Evolutionary conservation across 1,284 basidiomycete species (phyloP), one percentile per base, ranked within the genome.

Genomic region (Cronartium quercuum): DNA sequence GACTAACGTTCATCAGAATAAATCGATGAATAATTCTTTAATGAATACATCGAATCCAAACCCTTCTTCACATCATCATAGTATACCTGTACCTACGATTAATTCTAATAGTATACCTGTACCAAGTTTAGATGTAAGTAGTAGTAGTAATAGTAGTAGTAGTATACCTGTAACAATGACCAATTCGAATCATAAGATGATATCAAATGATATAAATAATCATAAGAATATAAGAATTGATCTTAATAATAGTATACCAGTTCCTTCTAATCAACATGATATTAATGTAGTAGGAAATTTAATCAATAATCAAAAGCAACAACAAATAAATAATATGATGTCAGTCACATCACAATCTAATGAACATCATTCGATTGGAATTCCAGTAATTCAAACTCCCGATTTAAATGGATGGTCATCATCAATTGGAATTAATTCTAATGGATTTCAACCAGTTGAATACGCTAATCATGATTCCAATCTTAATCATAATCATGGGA

Each of bases 21-120:
- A 29, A 29, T 29, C 29, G 29, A 29, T 29, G 29, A 29, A 29
- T 29, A 1, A 29, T 29, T 1, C 2, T 29, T 29, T 29, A 29
- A 29, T 29, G 29, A 29, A 29, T 29, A 29, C 1, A 29, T 29
- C 29, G 29, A 29, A 29, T 29, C 29, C 29, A 29, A 29, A 29
- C 29, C 2, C 29, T 29, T 9, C 15, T 5, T 9, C 47, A 15
- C 47, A 55, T 10, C n/a, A 55, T 18, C 47, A 47, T 37, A 73
- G 70, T 24, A 73, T 73, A 35, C 70, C 70, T 10, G 70, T 73
- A 13, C 70, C 70, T 15, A 58, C 24, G n/a, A 51, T 74, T 6
- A 35, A 71, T 34, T 40, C 42, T 15, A 60, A 70, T 55, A 62
- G 60, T 44, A 60, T 68, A 38, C 66, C 66, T 12, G 66, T 68